These are phyloP conservation scores for Scheffersomyces segobiensis DNA, from an alignment of 1,139 yeast species.

Conservation along the genomic window DNA sequence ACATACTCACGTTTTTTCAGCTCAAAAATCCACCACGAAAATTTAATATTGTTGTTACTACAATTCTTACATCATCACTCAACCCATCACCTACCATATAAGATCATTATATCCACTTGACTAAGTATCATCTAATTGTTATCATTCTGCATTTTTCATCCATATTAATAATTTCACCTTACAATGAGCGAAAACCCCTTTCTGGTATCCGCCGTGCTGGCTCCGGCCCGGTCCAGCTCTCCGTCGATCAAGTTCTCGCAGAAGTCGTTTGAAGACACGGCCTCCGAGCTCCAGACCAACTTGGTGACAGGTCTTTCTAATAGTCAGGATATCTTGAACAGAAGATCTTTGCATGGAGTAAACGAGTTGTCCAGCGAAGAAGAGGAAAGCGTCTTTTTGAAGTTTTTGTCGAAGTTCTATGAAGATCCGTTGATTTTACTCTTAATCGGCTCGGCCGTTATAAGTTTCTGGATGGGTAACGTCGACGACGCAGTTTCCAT, in stretches of 20 bases:
- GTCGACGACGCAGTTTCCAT: conserved; percentile 90
- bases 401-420: conserved; percentile 76
- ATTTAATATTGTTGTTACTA: no score
- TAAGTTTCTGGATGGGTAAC: conserved; percentile 89
- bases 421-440: conserved; percentile 87
- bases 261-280: conserved; percentile 61
- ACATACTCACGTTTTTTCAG: background rate
- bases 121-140: background rate
- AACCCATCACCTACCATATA: background rate
- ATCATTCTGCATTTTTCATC: background rate
- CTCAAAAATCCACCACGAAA: background rate
- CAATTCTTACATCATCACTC: background rate
- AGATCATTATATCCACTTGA: background rate
- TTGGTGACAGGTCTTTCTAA: conserved; percentile 57
- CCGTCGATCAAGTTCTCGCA: conserved; percentile 58
- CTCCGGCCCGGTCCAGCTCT: conserved; percentile 27
- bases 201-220: conserved; percentile 20
- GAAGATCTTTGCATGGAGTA: conserved; percentile 74
- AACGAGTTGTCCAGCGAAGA: conserved; percentile 76
- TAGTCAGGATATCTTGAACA: conserved; percentile 65
- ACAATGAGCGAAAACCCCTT: conserved; percentile 37
- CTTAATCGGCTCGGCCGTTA: conserved; percentile 81
- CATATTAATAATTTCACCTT: background rate
- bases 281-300: conserved; percentile 62
- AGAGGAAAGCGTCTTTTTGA: conserved; percentile 67